Evolutionary conservation across 768 basidiomycete genomes (phyloP).

Genomic region (Pulveroboletus ravenelii): DNA sequence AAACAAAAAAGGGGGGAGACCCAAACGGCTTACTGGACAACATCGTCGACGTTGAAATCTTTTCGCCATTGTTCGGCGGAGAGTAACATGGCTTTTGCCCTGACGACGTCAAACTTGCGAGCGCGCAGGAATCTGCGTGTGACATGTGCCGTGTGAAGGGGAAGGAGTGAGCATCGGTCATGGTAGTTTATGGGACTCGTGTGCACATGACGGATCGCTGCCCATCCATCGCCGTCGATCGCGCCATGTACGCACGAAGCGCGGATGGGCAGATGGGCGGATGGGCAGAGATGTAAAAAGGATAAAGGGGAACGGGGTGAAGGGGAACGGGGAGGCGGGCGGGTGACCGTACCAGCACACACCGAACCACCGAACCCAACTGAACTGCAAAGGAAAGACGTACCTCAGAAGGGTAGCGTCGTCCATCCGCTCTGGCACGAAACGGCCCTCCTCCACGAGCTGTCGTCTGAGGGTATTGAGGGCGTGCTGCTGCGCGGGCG

Average conservation of each 20-base stretch:
- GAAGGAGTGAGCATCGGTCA: not conserved
- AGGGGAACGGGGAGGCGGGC: too few relatives aligned
- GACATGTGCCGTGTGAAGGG: too few relatives aligned
- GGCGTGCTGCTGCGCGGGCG: constrained; percentile 52
- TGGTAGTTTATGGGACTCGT: too few relatives aligned
- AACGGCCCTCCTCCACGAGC: constrained; percentile 54
- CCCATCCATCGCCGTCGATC: constrained; percentile 14
- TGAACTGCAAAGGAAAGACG: constrained; percentile 10
- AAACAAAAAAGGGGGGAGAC: constrained; percentile 27
- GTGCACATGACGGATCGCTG: not conserved
- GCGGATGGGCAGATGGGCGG: not conserved
- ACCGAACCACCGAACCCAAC: too few relatives aligned
- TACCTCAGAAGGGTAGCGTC: constrained; percentile 67
- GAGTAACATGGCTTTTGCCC: constrained; percentile 81
- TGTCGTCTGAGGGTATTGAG: constrained; percentile 67
- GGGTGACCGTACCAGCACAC: too few relatives aligned
- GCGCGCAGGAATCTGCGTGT: constrained; percentile 92
- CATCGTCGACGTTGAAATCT: constrained; percentile 75
- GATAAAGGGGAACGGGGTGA: too few relatives aligned
- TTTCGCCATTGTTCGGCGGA: constrained; percentile 85
- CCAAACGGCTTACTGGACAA: constrained; percentile 44
- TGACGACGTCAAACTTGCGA: constrained; percentile 81
- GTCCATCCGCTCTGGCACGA: constrained; percentile 62
- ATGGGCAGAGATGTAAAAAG: too few relatives aligned
- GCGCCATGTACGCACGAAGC: not conserved